A percentile compares a stretch with the other conserved stretches of the same genome.
Conservation (phyloP, 257 asterid species). For the Solanum medicagineum region DNA sequence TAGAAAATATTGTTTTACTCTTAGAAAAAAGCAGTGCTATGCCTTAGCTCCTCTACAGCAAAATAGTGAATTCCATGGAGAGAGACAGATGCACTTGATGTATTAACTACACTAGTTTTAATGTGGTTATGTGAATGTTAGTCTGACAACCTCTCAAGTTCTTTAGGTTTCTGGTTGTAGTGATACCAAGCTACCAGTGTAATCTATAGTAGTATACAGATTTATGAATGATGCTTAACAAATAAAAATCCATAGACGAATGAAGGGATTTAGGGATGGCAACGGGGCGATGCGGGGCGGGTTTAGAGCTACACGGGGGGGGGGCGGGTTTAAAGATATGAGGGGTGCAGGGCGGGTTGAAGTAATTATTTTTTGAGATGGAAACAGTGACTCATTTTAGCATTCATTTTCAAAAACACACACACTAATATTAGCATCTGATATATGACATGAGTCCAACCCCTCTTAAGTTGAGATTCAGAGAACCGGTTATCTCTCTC, state of each 20-base stretch:
- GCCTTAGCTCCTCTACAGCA: neutral
- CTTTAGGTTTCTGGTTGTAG: neutral
- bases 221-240: neutral
- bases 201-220: neutral
- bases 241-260: neutral
- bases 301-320: too few species aligned
- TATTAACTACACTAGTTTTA: neutral
- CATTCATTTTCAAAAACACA: too few species aligned
- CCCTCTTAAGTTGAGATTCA: neutral
- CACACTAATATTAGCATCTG: neutral
- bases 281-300: too few species aligned
- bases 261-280: neutral
- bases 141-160: neutral
- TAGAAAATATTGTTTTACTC: neutral
- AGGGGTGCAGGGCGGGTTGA: too few species aligned
- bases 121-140: neutral
- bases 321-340: too few species aligned
- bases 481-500: neutral
- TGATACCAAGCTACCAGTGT: neutral
- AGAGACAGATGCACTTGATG: neutral
- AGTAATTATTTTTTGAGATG: too few species aligned
- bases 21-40: neutral
- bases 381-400: too few species aligned
- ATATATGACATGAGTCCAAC: neutral
- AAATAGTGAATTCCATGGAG: neutral